A percentile compares a stretch with the other conserved stretches of the same genome.
These are phyloP conservation scores for Cutaneotrichosporon mucoides DNA, from an alignment of 1,284 basidiomycete species.

Conservation along the genomic window DNA sequence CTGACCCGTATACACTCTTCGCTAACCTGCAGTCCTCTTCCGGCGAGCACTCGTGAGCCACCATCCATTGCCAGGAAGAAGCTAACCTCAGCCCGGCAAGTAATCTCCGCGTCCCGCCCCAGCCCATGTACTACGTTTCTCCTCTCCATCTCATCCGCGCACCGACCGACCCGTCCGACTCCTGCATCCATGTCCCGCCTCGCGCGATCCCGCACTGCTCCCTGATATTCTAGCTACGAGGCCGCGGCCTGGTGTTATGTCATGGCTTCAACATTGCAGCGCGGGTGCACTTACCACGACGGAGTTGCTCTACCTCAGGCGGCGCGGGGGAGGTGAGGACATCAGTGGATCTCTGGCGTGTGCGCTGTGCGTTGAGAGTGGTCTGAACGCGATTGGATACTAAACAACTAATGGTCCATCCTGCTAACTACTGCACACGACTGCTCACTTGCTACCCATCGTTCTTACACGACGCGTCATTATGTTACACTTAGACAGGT, in stretches of 20 bases:
- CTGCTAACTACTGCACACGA: too few relatives aligned
- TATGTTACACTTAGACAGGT: too few relatives aligned
- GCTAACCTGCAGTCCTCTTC: constrained; percentile 47
- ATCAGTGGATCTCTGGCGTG: too few relatives aligned
- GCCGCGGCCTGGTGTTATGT: background rate
- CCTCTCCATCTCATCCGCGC: constrained; percentile 1
- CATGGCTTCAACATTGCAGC: background rate
- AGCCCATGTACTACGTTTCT: background rate
- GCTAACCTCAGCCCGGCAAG: constrained; percentile 2
- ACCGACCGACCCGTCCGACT: background rate
- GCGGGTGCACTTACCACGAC: too few relatives aligned
- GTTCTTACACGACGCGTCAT: too few relatives aligned
- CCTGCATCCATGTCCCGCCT: constrained; percentile 8
- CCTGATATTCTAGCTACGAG: background rate
- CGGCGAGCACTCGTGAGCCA: constrained; percentile 50
- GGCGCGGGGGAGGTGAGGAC: too few relatives aligned
- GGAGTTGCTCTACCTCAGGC: too few relatives aligned
- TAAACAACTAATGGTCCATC: too few relatives aligned
- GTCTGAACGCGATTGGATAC: too few relatives aligned
- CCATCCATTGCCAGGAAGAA: background rate
- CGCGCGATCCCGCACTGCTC: background rate
- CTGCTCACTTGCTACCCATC: too few relatives aligned
- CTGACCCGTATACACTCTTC: background rate
- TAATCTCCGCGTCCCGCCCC: background rate
- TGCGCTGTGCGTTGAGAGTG: too few relatives aligned